These are phyloP conservation scores for Haplosporangium gracile DNA, from an alignment of 192 early-diverging fungal genomes.

Conservation along the genomic window DNA sequence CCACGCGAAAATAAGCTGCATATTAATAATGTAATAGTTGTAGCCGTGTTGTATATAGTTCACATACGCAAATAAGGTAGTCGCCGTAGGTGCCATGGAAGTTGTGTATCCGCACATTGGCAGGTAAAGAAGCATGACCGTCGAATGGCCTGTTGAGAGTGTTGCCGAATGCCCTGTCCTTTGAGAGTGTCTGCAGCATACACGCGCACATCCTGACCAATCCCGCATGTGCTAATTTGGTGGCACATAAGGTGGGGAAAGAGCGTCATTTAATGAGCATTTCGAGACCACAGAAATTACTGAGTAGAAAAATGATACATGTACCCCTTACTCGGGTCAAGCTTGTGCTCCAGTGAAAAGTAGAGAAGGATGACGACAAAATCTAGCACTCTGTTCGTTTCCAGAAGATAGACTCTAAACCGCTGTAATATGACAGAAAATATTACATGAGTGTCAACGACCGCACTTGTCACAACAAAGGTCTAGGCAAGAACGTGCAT, in stretches of 20 bases:
- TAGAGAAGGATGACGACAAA: conserved; percentile 73
- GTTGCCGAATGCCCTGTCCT: conserved; percentile 73
- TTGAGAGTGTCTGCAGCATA: conserved; percentile 79
- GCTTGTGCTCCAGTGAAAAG: conserved; percentile 71
- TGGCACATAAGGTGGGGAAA: neutral
- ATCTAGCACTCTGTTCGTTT: conserved; percentile 73
- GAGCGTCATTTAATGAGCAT: neutral
- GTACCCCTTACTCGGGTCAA: conserved; percentile 63
- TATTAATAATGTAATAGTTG: no score
- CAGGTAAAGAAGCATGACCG: conserved; percentile 68
- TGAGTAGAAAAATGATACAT: neutral
- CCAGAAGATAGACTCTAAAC: conserved; percentile 71
- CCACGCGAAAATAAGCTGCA: no score
- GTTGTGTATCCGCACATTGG: conserved; percentile 70
- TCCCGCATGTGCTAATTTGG: conserved; percentile 71
- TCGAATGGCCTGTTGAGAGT: conserved; percentile 76
- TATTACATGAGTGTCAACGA: neutral
- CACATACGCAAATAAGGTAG: conserved; percentile 81
- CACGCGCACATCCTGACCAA: conserved; percentile 81
- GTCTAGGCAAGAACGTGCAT: neutral
- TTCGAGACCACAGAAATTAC: no score
- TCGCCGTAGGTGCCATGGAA: conserved; percentile 81
- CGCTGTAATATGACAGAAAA: conserved; percentile 53
- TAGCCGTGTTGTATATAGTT: no score
- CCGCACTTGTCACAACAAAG: neutral